A percentile compares a stretch with the other conserved stretches of the same genome.
phyloP scores from a whole-genome alignment of 257 asterid species.

The Ballota nigra region DNA sequence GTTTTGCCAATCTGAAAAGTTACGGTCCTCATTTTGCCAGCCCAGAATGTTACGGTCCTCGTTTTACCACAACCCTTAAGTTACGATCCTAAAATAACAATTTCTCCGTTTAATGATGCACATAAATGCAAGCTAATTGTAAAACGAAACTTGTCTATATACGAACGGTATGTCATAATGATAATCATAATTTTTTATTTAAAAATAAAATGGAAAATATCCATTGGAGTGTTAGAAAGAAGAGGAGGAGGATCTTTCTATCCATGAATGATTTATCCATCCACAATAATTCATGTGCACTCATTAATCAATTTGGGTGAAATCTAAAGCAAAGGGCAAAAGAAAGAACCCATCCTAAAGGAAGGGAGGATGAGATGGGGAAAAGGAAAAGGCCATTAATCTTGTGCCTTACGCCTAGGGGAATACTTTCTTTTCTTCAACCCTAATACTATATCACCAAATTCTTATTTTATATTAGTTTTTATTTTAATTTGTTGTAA shows the following conservation, averaged over 20 bases:
- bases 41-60: too few species aligned
- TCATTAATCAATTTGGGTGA: conserved; percentile 55
- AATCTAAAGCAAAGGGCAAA: conserved; percentile 44
- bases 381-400: conserved; percentile 26
- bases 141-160: too few species aligned
- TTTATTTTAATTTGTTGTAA: not conserved
- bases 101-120: too few species aligned
- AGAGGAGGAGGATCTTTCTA: conserved; percentile 43
- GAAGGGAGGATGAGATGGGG: not conserved
- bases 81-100: too few species aligned
- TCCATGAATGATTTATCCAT: conserved; percentile 24
- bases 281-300: conserved; percentile 61
- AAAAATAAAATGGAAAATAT: too few species aligned
- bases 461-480: not conserved
- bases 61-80: too few species aligned
- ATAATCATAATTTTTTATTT: too few species aligned
- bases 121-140: too few species aligned
- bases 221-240: too few species aligned
- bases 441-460: not conserved
- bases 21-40: too few species aligned
- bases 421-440: conserved; percentile 25
- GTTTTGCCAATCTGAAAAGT: too few species aligned
- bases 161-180: too few species aligned
- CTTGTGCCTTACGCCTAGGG: conserved; percentile 46
- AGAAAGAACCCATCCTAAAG: conserved; percentile 22